These are phyloP conservation scores for Penicillium thymicola DNA, from an alignment of 2,329 filamentous ascomycete species.

Conservation along the genomic window DNA sequence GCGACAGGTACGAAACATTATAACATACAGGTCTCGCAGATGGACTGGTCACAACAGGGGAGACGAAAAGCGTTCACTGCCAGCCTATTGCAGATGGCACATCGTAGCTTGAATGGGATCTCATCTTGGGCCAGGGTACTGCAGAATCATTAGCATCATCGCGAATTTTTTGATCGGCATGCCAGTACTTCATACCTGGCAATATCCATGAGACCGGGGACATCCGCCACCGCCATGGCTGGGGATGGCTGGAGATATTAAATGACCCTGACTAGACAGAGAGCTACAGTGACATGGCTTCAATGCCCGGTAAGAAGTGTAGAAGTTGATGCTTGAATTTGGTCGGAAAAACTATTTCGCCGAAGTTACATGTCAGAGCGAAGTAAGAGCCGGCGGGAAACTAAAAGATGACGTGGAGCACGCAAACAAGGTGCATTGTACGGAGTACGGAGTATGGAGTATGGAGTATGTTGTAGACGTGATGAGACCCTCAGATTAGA, in stretches of 20 bases:
- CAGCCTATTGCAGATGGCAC: conserved; percentile 87
- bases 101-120: conserved; percentile 93
- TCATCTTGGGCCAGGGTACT: conserved; percentile 77
- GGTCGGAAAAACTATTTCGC: conserved; percentile 20
- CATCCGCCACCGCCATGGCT: conserved; percentile 40
- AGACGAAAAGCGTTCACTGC: conserved; percentile 87
- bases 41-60: conserved; percentile 91
- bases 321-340: conserved; percentile 15
- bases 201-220: conserved; percentile 44
- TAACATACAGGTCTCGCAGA: conserved; percentile 80
- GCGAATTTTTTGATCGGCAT: background rate
- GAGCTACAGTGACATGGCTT: background rate
- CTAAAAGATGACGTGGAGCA: background rate
- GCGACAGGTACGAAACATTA: background rate
- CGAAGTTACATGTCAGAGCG: conserved; percentile 10
- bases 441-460: too few relatives aligned
- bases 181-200: conserved; percentile 31
- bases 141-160: background rate
- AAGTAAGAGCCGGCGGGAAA: background rate
- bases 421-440: conserved; percentile 1
- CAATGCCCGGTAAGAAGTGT: background rate
- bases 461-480: background rate
- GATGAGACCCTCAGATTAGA: conserved; percentile 54
- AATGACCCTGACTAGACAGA: background rate
- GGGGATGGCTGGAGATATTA: conserved; percentile 7